Evolutionary conservation across 805 yeast species (phyloP).

Genomic region (Sungouiozyma ichnusensis): DNA sequence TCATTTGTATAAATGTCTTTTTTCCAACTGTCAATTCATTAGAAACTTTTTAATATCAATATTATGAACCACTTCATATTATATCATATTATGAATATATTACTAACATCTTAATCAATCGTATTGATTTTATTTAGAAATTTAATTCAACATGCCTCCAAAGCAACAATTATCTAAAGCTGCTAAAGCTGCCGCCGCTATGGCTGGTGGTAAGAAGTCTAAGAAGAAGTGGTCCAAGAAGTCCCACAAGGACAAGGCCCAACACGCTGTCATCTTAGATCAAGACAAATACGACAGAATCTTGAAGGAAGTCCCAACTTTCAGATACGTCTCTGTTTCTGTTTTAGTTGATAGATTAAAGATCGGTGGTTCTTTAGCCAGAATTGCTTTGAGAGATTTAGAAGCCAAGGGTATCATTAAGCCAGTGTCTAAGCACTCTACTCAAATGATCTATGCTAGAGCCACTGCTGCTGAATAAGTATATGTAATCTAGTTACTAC

Average conservation of each 20-base stretch:
- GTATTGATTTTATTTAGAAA: neutral
- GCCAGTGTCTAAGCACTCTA: slow-evolving; percentile 89
- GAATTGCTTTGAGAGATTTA: slow-evolving; percentile 93
- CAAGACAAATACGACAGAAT: slow-evolving; percentile 99
- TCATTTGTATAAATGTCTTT: too few relatives aligned
- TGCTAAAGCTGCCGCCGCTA: slow-evolving; percentile 99
- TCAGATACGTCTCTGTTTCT: slow-evolving; percentile 96
- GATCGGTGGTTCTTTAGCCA: slow-evolving; percentile 98
- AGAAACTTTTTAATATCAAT: neutral
- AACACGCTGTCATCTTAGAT: slow-evolving; percentile 93
- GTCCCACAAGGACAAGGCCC: slow-evolving; percentile 99
- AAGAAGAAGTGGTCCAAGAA: slow-evolving; percentile 99
- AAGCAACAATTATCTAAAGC: slow-evolving; percentile 98
- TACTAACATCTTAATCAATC: too few relatives aligned
- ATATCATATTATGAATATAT: neutral
- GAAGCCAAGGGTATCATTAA: slow-evolving; percentile 91
- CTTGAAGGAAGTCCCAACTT: slow-evolving; percentile 97
- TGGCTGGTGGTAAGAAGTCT: slow-evolving; percentile 99
- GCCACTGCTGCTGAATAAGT: slow-evolving; percentile 43
- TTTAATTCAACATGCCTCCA: slow-evolving; percentile 75
- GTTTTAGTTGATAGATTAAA: slow-evolving; percentile 98
- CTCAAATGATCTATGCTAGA: slow-evolving; percentile 90
- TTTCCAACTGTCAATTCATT: too few relatives aligned
- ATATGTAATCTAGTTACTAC: neutral
- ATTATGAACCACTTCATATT: neutral